These are phyloP conservation scores for Salix exigua DNA, from an alignment of 345 rosid species.

Conservation along the genomic window DNA sequence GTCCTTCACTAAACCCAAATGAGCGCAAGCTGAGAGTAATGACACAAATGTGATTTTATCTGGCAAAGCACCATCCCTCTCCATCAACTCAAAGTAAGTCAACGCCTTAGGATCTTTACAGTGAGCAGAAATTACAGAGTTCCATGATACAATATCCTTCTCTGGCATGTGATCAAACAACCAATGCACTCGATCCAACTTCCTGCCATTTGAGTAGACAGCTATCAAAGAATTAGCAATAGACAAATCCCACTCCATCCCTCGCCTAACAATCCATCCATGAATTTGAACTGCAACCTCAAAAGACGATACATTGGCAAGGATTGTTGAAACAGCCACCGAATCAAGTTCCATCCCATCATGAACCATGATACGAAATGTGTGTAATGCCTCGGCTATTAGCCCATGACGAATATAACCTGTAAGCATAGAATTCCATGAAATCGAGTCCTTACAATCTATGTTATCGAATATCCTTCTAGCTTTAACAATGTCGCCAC, in stretches of 20 bases:
- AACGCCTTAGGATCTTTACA: constrained; percentile 45
- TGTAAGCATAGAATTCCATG: constrained; percentile 79
- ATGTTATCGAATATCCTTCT: constrained; percentile 64
- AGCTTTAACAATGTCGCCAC: constrained; percentile 82
- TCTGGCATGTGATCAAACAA: constrained; percentile 62
- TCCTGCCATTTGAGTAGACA: constrained; percentile 47
- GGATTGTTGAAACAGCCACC: constrained; percentile 60
- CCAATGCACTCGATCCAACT: constrained; percentile 44
- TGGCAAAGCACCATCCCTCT: constrained; percentile 35
- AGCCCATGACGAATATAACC: constrained; percentile 64
- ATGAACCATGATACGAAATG: constrained; percentile 50
- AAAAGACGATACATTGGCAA: constrained; percentile 41
- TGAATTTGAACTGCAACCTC: constrained; percentile 56
- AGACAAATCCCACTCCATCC: constrained; percentile 54
- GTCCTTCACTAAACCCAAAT: constrained; percentile 53
- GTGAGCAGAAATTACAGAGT: constrained; percentile 69
- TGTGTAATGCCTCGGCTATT: constrained; percentile 43
- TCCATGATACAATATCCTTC: constrained; percentile 75
- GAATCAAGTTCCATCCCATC: constrained; percentile 61
- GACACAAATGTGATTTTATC: constrained; percentile 79
- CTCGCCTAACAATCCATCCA: constrained; percentile 64
- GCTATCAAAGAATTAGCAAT: constrained; percentile 65
- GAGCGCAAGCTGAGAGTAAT: constrained; percentile 65
- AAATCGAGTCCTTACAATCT: constrained; percentile 45
- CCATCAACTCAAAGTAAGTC: constrained; percentile 58